Base-by-base conservation (phyloP, 2,329 filamentous ascomycete species). In the Helicocarpus griseus region DNA sequence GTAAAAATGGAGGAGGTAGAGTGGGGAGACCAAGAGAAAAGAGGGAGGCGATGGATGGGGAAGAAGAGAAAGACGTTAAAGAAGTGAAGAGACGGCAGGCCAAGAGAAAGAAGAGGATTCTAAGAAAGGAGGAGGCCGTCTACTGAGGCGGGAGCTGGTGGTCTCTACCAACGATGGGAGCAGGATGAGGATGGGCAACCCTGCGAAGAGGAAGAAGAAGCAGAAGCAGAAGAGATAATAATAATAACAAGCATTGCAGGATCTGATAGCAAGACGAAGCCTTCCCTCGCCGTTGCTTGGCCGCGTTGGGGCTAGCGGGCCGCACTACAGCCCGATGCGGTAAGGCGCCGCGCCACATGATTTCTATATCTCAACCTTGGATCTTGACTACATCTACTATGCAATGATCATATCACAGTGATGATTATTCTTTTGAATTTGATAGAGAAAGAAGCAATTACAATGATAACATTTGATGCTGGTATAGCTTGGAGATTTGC, bases 1-100 rank as follows among this genome's bases (percentile, higher is more conserved):
- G 63, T 69, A 59, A 67, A 61, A 54, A 53, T 38, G 45, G 60
- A 50, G 49, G 53, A 50, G 55, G 54, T 56, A 58, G 46, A 48
- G 57, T 13, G 58, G 48, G 54, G 57, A 38, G 53, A 48, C 39
- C 50, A 55, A 45, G 51, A 50, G 41, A 58, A 52, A 48, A 57
- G 52, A 53, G 52, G 54, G 51, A 36, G 48, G 56, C 1, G 40
- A 22, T 53, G 54, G n/a, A n/a, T n/a, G n/a, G n/a, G 48, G 50
- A 50, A 39, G 53, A 45, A 41, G 47, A 48, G 55, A 49, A 43
- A 51, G 19, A 35, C 26, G 44, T 29, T 43, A 50, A 46, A 39
- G n/a, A 50, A 55, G 46, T 11, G 48, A 54, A 36, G 48, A 53
- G 38, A 47, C 38, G 22, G 52, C 35, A 50, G 47, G 43, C 41